These are phyloP conservation scores for Hypomontagnella submonticulosa DNA, from an alignment of 495 filamentous ascomycete species.

Conservation along the genomic window DNA sequence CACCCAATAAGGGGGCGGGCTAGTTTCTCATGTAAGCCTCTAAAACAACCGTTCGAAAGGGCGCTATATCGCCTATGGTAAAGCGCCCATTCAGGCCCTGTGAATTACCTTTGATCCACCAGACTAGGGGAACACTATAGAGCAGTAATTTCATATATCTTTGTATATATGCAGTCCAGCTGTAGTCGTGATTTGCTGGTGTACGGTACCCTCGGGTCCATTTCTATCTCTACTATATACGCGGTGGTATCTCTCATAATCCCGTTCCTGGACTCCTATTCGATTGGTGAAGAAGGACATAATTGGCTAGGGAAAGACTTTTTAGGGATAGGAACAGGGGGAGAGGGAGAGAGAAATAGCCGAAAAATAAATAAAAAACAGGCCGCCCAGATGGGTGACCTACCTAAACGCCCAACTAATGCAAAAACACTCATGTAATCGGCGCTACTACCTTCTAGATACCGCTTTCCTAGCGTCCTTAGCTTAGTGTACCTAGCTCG, in stretches of 20 bases:
- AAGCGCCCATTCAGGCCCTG: background rate
- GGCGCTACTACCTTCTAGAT: slow-evolving; percentile 1
- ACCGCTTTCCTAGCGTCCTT: background rate
- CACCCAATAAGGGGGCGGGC: background rate
- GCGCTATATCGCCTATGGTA: no score
- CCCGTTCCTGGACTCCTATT: slow-evolving; percentile 20
- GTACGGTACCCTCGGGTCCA: slow-evolving; percentile 8
- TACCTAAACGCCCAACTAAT: slow-evolving; percentile 33
- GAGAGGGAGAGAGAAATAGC: background rate
- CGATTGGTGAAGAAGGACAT: background rate
- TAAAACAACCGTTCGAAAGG: no score
- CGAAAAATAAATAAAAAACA: slow-evolving; percentile 6
- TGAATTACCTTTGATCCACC: background rate
- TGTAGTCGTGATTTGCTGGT: slow-evolving; percentile 18
- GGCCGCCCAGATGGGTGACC: slow-evolving; percentile 16
- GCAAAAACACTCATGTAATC: slow-evolving; percentile 27
- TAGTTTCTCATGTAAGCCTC: background rate
- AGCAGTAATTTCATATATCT: background rate
- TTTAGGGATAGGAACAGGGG: background rate
- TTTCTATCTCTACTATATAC: slow-evolving; percentile 34
- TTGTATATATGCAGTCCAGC: slow-evolving; percentile 36
- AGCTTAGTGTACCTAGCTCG: slow-evolving; percentile 10
- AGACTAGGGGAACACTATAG: background rate
- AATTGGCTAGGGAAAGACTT: slow-evolving; percentile 3
- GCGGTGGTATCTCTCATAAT: slow-evolving; percentile 37